Evolutionary conservation across 257 asterid genomes (phyloP).

Genomic region (Craterostigma plantagineum): DNA sequence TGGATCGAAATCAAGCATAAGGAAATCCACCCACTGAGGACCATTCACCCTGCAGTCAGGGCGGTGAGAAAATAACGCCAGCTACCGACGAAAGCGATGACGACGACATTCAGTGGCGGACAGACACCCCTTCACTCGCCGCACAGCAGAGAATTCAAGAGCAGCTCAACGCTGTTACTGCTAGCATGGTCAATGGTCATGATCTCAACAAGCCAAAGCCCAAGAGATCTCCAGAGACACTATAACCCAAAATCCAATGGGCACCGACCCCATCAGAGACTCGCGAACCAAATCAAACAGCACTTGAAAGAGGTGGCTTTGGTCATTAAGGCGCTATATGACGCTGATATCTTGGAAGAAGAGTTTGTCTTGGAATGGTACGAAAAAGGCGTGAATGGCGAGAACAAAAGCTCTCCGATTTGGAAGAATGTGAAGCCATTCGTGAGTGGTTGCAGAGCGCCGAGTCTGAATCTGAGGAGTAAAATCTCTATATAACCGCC

Average conservation of each 20-base stretch:
- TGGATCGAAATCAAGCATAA: slow-evolving; percentile 16
- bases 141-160: slow-evolving; percentile 55
- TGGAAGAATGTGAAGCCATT: slow-evolving; percentile 61
- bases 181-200: slow-evolving; percentile 75
- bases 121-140: slow-evolving; percentile 53
- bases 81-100: slow-evolving; percentile 31
- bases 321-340: slow-evolving; percentile 40
- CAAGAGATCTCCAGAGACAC: slow-evolving; percentile 22
- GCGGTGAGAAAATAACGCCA: slow-evolving; percentile 22
- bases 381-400: slow-evolving; percentile 30
- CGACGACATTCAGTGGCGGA: slow-evolving; percentile 63
- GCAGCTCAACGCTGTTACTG: slow-evolving; percentile 60
- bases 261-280: slow-evolving; percentile 20
- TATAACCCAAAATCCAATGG: slow-evolving; percentile 16
- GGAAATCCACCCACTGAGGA: slow-evolving; percentile 38
- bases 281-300: slow-evolving; percentile 26
- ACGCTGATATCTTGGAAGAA: no score
- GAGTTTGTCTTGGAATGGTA: slow-evolving; percentile 49
- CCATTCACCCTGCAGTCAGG: slow-evolving; percentile 42
- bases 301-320: slow-evolving; percentile 36
- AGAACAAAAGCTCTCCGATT: slow-evolving; percentile 26
- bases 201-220: slow-evolving; percentile 32
- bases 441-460: slow-evolving; percentile 67
- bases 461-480: slow-evolving; percentile 50
- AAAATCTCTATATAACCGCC: slow-evolving; percentile 1